Base-by-base conservation (phyloP, 169 alveolate genomes). In the Toxoplasma gondii region DNA sequence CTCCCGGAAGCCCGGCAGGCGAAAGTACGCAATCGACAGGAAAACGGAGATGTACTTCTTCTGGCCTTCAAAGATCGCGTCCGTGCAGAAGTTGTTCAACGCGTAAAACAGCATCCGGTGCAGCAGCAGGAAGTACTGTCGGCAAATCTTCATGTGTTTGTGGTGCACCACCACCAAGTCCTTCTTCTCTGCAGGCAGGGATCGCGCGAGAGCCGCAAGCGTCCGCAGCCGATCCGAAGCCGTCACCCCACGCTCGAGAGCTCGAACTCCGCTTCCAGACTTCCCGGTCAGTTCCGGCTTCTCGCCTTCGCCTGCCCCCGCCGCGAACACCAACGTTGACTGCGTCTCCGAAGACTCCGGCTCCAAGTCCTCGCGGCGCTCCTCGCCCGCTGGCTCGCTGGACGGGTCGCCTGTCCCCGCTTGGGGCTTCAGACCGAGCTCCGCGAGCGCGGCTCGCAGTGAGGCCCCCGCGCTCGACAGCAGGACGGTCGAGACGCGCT, bases 51-150 rank as follows among this genome's bases (percentile, higher is more conserved):
- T 54, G 36, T 92, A 43, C n/a, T 91, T 93, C 34, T 92, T n/a
- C 83, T 95, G 96, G 31, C 93, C 94, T 41, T 93, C 96, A 27
- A 93, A 95, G 41, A 93, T 49, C 17, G 95, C 93, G 84, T 91
- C 94, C 4, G 91, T 53, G 53, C 96, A 93, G 22, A 94, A 88
- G 84, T 91, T 91, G 78, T 69, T 34, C 43, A 94, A 69, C 9
- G 95, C 91, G 54, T 78, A 88, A 31, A 49, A 83, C 39, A 94
- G 88, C 54, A 86, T 90, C 69, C 95, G 80, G 67, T 91, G 95
- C 81, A 94, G 92, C 82, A 94, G 88, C 43, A 94, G 64, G 4
- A 54, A 88, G 78, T 91, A 94, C 88, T 94, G 96, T 24, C 95
- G 49, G 58, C 95, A 91, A 12, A 94, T 39, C 90, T 94, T 94